Base-by-base conservation (phyloP, 2,329 filamentous ascomycete species). In the Fusarium lateritium region DNA sequence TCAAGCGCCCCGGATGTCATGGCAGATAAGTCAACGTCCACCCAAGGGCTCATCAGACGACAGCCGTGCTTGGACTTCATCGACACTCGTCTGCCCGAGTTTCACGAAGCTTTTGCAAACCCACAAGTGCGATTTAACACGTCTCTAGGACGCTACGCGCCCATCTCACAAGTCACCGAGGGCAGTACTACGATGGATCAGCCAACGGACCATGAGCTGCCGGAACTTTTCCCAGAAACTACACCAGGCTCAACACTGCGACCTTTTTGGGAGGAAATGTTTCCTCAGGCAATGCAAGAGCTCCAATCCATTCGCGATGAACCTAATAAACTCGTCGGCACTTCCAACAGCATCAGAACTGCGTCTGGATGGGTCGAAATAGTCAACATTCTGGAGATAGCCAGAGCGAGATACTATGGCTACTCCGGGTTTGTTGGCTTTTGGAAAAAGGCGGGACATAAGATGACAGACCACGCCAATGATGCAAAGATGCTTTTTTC, bases 201-300 rank as follows among this genome's bases (percentile, higher is more conserved):
- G 6, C 3, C 14, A 1, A 7, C 6, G 4, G 24, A 42, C 3
- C 14, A 52, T 52, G 24, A 7, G 0, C 5, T 31, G 11, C 49
- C 24, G 8, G n/a, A 42, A 1, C 19, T 52, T 1, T 24, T 31
- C 0, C 49, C 36, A 1, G 24, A 14, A 2, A 4, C 3, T 3
- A 3, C 2, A 0, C 2, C 15, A 3, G 5, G 17, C 6, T 14
- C 36, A 1, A 7, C 6, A 2, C 19, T 14, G 4, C 10, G n/a
- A 10, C 36, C 49, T 0, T 52, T 52, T 4, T 52, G 49, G 49
- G 36, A 52, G 6, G 49, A 52, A 19, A 42, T 42, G 49, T 24
- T 52, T 0, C 24, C 36, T 14, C 22, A 42, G 5, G 49, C 36
- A 2, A 52, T 52, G 24, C 3, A 31, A 7, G 36, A n/a, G 14